These are phyloP conservation scores for Eimeria zaria DNA, from an alignment of 169 alveolate genomes.

Conservation along the genomic window DNA sequence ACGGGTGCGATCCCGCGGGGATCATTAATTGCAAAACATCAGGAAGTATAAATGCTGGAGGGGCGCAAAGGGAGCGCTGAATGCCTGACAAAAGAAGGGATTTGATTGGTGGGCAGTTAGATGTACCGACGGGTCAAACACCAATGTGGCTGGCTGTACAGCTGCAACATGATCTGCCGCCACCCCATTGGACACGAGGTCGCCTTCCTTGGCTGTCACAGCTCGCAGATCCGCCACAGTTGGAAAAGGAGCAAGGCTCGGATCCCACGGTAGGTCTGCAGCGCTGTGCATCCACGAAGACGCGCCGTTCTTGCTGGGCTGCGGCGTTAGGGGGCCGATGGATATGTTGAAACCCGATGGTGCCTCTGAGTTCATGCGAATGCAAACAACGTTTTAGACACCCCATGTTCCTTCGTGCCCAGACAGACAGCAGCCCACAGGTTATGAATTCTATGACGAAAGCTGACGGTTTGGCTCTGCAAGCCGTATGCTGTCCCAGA, in stretches of 20 bases:
- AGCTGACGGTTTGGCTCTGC: neutral
- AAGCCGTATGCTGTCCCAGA: neutral
- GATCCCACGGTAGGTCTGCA: conserved; percentile 59
- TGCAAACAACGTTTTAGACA: neutral
- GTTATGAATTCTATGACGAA: neutral
- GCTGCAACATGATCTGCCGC: neutral
- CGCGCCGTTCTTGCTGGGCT: neutral
- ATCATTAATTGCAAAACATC: neutral
- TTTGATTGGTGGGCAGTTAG: neutral
- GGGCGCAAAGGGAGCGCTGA: neutral
- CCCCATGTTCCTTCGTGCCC: neutral
- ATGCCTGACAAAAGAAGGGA: neutral
- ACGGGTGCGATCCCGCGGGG: neutral
- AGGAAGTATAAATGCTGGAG: neutral
- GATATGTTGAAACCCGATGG: conserved; percentile 31
- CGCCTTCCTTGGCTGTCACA: conserved; percentile 47
- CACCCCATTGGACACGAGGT: conserved; percentile 35
- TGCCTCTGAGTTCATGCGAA: neutral
- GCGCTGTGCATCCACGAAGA: conserved; percentile 28
- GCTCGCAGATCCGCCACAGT: conserved; percentile 49
- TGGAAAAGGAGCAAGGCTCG: conserved; percentile 38
- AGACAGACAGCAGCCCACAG: neutral
- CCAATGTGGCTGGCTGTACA: conserved; percentile 30
- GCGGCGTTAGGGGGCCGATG: conserved; percentile 56
- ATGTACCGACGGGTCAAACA: conserved; percentile 40